Percentiles rank a stretch among this genome's conserved stretches.
Conservation (phyloP, 2,329 filamentous ascomycete genomes). For the Chalaropsis thielavioides region DNA sequence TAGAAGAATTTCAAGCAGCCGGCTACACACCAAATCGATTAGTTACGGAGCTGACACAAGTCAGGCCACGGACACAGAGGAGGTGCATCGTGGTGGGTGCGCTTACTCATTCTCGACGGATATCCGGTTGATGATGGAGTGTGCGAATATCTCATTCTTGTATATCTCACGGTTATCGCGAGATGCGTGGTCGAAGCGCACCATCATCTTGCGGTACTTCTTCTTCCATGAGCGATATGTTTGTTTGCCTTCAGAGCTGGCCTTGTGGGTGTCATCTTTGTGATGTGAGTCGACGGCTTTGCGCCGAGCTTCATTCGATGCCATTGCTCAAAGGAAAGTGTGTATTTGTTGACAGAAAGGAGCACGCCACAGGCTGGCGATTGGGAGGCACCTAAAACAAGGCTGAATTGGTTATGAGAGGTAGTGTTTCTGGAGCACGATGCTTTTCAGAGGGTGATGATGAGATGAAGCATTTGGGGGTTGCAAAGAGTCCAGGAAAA, state of each 20-base stretch:
- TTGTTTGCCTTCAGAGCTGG: conserved; percentile 35
- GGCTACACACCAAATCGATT: conserved; percentile 37
- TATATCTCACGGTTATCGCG: conserved; percentile 71
- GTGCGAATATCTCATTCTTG: conserved; percentile 64
- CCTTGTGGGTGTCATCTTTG: conserved; percentile 23
- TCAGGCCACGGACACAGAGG: not conserved
- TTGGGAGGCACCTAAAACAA: not conserved
- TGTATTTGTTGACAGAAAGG: not conserved
- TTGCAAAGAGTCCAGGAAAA: not conserved
- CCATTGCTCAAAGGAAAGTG: conserved; percentile 5
- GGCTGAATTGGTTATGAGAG: not conserved
- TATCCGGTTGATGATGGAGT: conserved; percentile 66
- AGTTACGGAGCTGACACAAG: conserved; percentile 6
- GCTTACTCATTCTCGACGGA: conserved; percentile 84
- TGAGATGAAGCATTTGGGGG: not conserved
- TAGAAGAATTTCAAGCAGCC: conserved; percentile 73
- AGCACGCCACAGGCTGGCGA: not conserved
- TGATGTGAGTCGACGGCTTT: conserved; percentile 12
- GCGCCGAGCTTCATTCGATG: conserved; percentile 14
- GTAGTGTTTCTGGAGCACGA: not conserved
- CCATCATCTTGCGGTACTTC: conserved; percentile 88
- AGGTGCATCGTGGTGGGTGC: not conserved
- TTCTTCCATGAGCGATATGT: conserved; percentile 65
- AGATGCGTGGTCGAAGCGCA: conserved; percentile 63
- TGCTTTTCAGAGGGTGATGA: not conserved